A percentile compares a stretch with the other conserved stretches of the same genome.
Evolutionary conservation across 2,329 filamentous ascomycete species (phyloP).

Genomic region (Trichoderma polysporum): DNA sequence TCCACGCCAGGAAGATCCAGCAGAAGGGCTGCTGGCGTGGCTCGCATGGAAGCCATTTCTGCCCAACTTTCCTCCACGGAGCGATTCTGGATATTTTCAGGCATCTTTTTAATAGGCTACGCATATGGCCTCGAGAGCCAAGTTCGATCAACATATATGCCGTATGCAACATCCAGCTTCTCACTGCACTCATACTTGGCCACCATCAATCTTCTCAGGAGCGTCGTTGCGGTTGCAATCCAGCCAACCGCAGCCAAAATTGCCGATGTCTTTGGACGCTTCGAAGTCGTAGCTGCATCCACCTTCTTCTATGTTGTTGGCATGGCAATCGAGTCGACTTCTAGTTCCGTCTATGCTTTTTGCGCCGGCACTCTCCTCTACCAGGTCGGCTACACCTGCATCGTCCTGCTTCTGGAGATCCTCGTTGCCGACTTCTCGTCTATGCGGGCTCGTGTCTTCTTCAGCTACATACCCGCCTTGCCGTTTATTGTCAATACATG

Average conservation of each 20-base stretch:
- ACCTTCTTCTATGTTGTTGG: slow-evolving; percentile 56
- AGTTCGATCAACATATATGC: slow-evolving; percentile 53
- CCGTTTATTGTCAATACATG: slow-evolving; percentile 64
- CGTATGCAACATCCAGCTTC: slow-evolving; percentile 54
- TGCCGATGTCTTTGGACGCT: slow-evolving; percentile 61
- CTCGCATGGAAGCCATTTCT: slow-evolving; percentile 51
- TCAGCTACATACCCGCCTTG: slow-evolving; percentile 60
- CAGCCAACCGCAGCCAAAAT: slow-evolving; percentile 61
- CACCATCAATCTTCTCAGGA: slow-evolving; percentile 58
- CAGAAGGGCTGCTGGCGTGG: slow-evolving; percentile 43
- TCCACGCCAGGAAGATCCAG: not conserved
- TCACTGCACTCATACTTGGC: slow-evolving; percentile 54
- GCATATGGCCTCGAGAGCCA: slow-evolving; percentile 58
- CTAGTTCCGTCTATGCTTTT: slow-evolving; percentile 50
- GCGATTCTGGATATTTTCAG: slow-evolving; percentile 52
- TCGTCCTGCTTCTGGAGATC: slow-evolving; percentile 59
- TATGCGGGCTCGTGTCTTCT: slow-evolving; percentile 58
- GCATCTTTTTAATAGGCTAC: slow-evolving; percentile 60
- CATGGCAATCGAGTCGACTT: slow-evolving; percentile 54
- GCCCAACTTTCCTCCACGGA: slow-evolving; percentile 46
- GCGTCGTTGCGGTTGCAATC: slow-evolving; percentile 59
- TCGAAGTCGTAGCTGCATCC: slow-evolving; percentile 56
- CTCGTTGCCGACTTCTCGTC: slow-evolving; percentile 62
- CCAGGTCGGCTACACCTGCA: slow-evolving; percentile 57
- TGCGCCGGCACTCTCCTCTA: slow-evolving; percentile 56